Base-by-base conservation (phyloP, 345 rosid genomes). In the Cochlearia excelsa region DNA sequence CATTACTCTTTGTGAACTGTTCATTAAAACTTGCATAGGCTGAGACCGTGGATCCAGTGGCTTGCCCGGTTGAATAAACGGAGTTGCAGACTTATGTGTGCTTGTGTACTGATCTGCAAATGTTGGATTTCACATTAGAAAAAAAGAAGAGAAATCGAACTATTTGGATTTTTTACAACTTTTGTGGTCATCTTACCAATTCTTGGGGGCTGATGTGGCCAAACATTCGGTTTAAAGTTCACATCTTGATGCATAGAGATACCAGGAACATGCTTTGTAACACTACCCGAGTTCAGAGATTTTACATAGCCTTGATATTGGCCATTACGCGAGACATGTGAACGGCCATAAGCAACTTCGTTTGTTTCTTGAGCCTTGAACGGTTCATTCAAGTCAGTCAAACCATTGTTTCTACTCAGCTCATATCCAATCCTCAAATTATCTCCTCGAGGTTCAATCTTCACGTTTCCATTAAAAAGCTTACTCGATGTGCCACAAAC, bases 351-450 rank as follows among this genome's bases (percentile, higher is more conserved):
- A 64, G 76, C 66, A 50, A 73, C 74, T 37, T 57, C 65, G 59
- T 65, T 66, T 29, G 74, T 62, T 51, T 79, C 83, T 49, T 72
- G 77, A 73, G 67, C 57, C 67, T 35, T 58, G 54, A 74, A 33
- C 46, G 90, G 86, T 69, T 81, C 80, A 54, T 86, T 83, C 70
- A 80, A 72, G 64, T 80, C 81, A 27, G 74, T 62, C 52, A 77
- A 63, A 38, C 78, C 66, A 6, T 43, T 48, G 62, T 59, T 67
- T 59, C 72, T 50, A 70, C 51, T 61, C 28, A 50, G 56, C 39
- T 51, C 63, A 51, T 47, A 44, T 16, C 57, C 63, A 48, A 68
- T 43, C 63, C 75, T 76, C 33, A 52, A 63, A 65, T 70, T 63
- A 70, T 72, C 77, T 35, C 63, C 75, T 9, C 70, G 72, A 53